These are phyloP conservation scores for Exobasidium rhododendri DNA, from an alignment of 1,284 basidiomycete species.

Conservation along the genomic window DNA sequence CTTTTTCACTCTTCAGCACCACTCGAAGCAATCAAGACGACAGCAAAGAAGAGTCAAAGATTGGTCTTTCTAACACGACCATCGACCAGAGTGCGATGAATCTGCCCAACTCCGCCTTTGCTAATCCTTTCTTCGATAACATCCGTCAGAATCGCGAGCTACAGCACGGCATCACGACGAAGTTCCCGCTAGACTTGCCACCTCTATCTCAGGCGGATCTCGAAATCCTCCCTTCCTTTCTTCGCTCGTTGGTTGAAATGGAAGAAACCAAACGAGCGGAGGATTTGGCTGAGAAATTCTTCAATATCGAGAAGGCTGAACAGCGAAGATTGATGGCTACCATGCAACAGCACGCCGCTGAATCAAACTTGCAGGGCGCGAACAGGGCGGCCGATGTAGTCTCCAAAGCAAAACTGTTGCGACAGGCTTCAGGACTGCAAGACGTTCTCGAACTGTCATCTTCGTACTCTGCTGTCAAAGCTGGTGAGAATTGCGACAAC, in stretches of 20 bases:
- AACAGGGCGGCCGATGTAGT: background rate
- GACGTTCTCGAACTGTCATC: slow-evolving; percentile 10
- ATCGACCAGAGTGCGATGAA: background rate
- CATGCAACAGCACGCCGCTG: slow-evolving; percentile 79
- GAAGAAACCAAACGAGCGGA: slow-evolving; percentile 66
- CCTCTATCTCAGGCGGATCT: slow-evolving; percentile 24
- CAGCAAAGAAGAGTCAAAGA: too few species aligned
- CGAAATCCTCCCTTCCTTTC: slow-evolving; percentile 71
- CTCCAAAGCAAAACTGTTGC: background rate
- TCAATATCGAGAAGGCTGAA: slow-evolving; percentile 83
- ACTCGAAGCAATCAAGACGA: slow-evolving; percentile 17
- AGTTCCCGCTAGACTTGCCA: slow-evolving; percentile 43
- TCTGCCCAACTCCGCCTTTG: background rate
- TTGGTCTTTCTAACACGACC: background rate
- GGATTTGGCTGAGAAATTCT: slow-evolving; percentile 82
- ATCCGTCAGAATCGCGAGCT: slow-evolving; percentile 93
- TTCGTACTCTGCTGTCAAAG: background rate
- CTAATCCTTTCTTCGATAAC: slow-evolving; percentile 68
- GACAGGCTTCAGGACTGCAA: background rate
- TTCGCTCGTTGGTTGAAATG: slow-evolving; percentile 66
- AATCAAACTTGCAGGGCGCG: slow-evolving; percentile 18
- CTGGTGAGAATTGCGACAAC: background rate
- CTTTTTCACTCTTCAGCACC: slow-evolving; percentile 40
- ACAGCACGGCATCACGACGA: slow-evolving; percentile 66
- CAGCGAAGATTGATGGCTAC: slow-evolving; percentile 82